phyloP scores from a whole-genome alignment of 2,329 filamentous ascomycete species.

The Cladosporium colombiae region DNA sequence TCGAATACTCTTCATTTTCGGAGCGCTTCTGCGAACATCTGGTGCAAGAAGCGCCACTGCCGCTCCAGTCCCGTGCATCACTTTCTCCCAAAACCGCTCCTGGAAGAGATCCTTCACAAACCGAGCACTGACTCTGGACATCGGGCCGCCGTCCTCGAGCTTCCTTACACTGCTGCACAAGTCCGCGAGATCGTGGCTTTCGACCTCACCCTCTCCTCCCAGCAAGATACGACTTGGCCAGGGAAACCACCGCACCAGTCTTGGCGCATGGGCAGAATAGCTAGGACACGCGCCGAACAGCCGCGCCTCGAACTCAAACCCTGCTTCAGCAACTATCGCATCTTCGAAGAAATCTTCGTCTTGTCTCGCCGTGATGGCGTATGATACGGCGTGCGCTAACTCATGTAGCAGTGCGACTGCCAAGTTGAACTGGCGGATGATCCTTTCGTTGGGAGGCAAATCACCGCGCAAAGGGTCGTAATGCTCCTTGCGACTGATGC shows the following conservation, averaged over 20 bases:
- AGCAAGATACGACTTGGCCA: neutral
- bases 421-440: neutral
- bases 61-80: neutral
- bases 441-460: neutral
- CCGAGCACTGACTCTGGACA: neutral
- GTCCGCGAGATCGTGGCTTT: neutral
- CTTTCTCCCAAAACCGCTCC: neutral
- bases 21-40: neutral
- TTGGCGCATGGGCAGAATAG: neutral
- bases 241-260: neutral
- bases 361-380: neutral
- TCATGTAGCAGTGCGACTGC: conserved; percentile 1
- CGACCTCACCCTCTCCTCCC: neutral
- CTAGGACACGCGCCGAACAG: neutral
- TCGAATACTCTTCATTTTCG: neutral
- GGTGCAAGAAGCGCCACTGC: neutral
- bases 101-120: neutral
- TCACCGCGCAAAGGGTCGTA: neutral
- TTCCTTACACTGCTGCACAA: neutral
- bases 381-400: conserved; percentile 5
- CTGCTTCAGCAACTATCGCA: conserved; percentile 6
- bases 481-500: neutral
- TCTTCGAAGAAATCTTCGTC: conserved; percentile 16
- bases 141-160: neutral
- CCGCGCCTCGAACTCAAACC: neutral